These are phyloP conservation scores for Canna indica DNA, from an alignment of 176 grass and related monocot species.

Conservation along the genomic window DNA sequence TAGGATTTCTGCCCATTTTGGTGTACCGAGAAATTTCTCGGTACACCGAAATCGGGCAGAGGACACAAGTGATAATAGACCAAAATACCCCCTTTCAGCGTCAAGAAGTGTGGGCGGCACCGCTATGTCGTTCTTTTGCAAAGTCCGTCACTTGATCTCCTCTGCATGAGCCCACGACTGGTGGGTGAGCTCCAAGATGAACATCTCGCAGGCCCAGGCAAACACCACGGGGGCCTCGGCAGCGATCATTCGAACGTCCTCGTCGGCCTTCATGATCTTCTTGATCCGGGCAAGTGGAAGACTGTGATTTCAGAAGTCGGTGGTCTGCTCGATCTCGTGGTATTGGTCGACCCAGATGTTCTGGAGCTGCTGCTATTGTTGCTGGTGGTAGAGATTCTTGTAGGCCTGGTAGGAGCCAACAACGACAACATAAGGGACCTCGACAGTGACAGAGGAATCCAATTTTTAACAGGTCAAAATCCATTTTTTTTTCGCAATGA, in stretches of 20 bases:
- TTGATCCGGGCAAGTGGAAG: conserved; percentile 87
- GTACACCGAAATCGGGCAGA: too few species aligned
- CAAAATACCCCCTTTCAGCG: too few species aligned
- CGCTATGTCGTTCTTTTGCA: conserved; percentile 91
- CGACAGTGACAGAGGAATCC: not conserved
- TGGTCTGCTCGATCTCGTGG: conserved; percentile 71
- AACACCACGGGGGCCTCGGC: conserved; percentile 36
- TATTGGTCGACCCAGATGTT: conserved; percentile 89
- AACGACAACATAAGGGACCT: not conserved
- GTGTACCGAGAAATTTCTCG: too few species aligned
- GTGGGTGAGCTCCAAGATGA: conserved; percentile 36
- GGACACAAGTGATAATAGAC: too few species aligned
- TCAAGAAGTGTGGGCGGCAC: too few species aligned
- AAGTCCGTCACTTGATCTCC: conserved; percentile 83
- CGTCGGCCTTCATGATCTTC: conserved; percentile 83
- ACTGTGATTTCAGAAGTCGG: conserved; percentile 82
- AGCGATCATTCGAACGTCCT: conserved; percentile 32
- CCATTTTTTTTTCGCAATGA: not conserved
- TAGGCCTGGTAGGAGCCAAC: not conserved
- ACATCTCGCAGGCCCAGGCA: conserved; percentile 41
- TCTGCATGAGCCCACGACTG: conserved; percentile 70
- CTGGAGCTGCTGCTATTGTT: conserved; percentile 21
- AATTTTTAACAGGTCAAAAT: not conserved
- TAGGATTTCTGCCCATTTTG: too few species aligned
- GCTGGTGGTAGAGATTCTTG: not conserved